phyloP scores from a whole-genome alignment of 805 yeast species.

The Metschnikowia gruessii region DNA sequence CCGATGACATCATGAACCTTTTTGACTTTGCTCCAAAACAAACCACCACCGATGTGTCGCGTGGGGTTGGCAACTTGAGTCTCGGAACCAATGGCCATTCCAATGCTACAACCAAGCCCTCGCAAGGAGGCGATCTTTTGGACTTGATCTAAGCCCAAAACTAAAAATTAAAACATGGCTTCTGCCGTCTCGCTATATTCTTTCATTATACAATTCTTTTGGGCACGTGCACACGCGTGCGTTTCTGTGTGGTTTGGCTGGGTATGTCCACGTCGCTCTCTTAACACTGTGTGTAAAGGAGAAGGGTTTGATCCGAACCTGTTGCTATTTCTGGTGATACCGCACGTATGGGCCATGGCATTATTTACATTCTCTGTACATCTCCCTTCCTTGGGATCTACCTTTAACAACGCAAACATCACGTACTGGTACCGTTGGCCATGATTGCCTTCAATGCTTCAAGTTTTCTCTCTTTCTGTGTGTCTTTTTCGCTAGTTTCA shows the following conservation, averaged over 20 bases:
- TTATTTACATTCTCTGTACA: no score
- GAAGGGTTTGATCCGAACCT: no score
- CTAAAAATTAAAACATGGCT: no score
- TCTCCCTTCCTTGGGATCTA: no score
- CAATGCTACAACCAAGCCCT: neutral
- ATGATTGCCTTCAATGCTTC: neutral
- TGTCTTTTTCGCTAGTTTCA: neutral
- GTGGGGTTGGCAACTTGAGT: slow-evolving; percentile 15
- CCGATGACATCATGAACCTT: slow-evolving; percentile 47
- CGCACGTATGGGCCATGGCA: neutral
- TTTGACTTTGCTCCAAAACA: slow-evolving; percentile 28
- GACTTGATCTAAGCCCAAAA: slow-evolving; percentile 31
- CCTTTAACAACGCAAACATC: neutral
- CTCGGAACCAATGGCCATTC: slow-evolving; percentile 12
- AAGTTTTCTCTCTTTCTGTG: neutral
- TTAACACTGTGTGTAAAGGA: neutral
- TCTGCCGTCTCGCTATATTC: no score
- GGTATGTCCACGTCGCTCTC: no score
- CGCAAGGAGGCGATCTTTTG: slow-evolving; percentile 32
- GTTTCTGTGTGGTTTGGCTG: no score
- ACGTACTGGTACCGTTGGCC: neutral
- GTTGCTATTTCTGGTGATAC: no score
- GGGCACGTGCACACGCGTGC: neutral
- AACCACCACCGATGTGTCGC: slow-evolving; percentile 4
- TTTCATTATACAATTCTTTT: neutral